Conservation (phyloP, 306 rosid species). For the Castanea sativa region DNA sequence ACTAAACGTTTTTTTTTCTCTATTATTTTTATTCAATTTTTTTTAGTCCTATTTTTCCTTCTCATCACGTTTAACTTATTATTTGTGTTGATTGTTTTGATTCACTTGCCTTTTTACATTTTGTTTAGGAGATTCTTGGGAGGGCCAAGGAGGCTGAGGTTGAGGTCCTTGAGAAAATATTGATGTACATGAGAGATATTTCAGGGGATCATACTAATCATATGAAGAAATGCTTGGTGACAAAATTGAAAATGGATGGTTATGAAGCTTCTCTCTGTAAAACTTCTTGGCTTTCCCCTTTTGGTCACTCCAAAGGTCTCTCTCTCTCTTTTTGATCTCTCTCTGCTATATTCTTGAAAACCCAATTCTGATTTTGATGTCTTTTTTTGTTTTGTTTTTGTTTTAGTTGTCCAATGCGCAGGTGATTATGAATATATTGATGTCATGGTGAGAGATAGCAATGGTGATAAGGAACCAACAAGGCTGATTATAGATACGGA, state of each 20-base stretch:
- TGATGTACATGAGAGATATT: conserved; percentile 15
- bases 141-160: conserved; percentile 22
- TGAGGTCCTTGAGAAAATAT: conserved; percentile 32
- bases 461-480: background rate
- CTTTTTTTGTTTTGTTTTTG: background rate
- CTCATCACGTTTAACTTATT: too few relatives aligned
- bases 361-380: background rate
- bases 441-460: conserved; percentile 24
- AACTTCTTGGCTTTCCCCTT: conserved; percentile 37
- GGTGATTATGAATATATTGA: conserved; percentile 49
- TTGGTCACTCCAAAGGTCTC: conserved; percentile 20
- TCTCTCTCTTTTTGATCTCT: background rate
- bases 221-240: conserved; percentile 31
- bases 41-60: too few relatives aligned
- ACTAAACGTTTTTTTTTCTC: background rate
- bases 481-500: conserved; percentile 55
- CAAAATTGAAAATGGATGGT: conserved; percentile 38
- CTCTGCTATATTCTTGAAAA: background rate
- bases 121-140: conserved; percentile 27
- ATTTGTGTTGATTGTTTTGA: background rate
- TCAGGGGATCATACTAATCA: background rate
- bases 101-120: background rate
- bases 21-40: background rate
- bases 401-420: conserved; percentile 16
- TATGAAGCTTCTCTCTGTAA: conserved; percentile 44